Evolutionary conservation across 2,329 filamentous ascomycete species (phyloP).

Genomic region (Pseudogymnoascus sp.): DNA sequence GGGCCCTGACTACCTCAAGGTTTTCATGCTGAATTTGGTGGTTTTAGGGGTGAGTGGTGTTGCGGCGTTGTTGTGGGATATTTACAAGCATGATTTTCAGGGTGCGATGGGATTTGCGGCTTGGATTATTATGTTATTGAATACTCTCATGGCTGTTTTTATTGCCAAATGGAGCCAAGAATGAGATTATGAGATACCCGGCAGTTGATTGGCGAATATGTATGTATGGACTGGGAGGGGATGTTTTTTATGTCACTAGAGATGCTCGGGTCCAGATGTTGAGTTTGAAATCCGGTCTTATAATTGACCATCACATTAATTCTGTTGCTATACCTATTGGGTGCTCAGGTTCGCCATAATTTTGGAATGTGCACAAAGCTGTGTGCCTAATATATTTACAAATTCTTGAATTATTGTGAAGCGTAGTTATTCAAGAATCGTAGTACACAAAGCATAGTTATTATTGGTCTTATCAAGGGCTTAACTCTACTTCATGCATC

Average conservation of each 20-base stretch:
- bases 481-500: neutral
- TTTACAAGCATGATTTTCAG: slow-evolving; percentile 12
- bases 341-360: no score
- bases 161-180: neutral
- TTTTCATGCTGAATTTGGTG: slow-evolving; percentile 6
- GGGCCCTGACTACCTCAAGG: slow-evolving; percentile 8
- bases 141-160: neutral
- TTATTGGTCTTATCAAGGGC: neutral
- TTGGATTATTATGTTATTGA: slow-evolving; percentile 11
- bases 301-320: no score
- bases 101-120: slow-evolving; percentile 13
- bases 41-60: slow-evolving; percentile 9
- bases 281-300: no score
- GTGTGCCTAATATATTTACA: neutral
- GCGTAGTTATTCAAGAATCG: neutral
- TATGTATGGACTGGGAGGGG: neutral
- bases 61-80: slow-evolving; percentile 10
- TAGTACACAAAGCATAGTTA: neutral
- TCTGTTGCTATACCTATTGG: no score
- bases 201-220: neutral
- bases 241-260: no score
- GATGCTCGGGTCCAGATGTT: no score
- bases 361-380: no score
- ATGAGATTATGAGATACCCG: neutral
- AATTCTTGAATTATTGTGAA: neutral